Base-by-base conservation (phyloP, 2,329 filamentous ascomycete genomes). In the Fusarium ambrosium region DNA sequence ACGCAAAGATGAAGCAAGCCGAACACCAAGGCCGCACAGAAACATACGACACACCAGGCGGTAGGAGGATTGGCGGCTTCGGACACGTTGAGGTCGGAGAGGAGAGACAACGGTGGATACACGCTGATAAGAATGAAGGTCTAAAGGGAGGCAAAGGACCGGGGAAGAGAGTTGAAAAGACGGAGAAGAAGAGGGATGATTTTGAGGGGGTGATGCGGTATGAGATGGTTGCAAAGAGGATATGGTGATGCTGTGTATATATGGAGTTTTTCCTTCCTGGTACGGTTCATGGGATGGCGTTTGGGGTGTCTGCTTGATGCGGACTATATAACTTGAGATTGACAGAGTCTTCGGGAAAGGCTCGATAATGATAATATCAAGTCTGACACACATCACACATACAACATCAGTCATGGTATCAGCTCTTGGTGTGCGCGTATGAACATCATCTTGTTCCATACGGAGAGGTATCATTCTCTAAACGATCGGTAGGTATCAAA, bases 181-280 rank as follows among this genome's bases (percentile, higher is more conserved):
- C 86, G 71, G 84, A 87, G 39, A 85, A 85, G 62, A 88, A 88
- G 65, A 88, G 90, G 62, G 74, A 73, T 2, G 84, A 86, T 90
- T 81, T 90, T 91, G 83, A 93, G 88, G 79, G 91, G 85, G 81
- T 94, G 91, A 72, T 91, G 88, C 89, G 97, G 78, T 99, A 98
- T 85, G 95, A 95, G 81, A 98, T 98, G 97, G 92, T 95, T 78
- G 94, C 95, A 1, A 98, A 98, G 88, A 89, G 97, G 81, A 99
- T 99, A 78, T 99, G 97, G 97, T 98, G 32, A 75, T 32, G 43
- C 27, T 16, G 45, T 53, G 43, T 36, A 5, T 48, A 69, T n/a
- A 61, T 22, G 4, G 62, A 39, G 18, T 43, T 36, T 22, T 66
- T 69, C 68, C 68, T 63, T 61, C 10, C 16, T n/a, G 55, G 27